Base-by-base conservation (phyloP, 768 basidiomycete genomes). In the Chalciporus pseudorubinellus region DNA sequence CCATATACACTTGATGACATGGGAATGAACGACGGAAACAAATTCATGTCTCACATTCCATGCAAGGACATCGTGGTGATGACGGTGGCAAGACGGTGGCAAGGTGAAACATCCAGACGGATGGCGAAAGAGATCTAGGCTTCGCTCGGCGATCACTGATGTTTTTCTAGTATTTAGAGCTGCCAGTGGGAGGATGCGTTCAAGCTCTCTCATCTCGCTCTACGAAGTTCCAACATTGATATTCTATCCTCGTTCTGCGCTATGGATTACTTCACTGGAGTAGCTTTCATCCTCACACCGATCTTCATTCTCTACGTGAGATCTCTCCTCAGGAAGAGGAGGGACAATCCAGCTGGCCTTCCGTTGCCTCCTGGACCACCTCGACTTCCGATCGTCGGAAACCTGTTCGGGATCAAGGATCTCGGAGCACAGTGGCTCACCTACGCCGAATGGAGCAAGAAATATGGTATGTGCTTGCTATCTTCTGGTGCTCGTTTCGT, bases 291-390 rank as follows among this genome's bases (percentile, higher is more conserved):
- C 3, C 31, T 34, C 7, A 46, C 58, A 16, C 43, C 48, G 8
- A 18, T 51, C 21, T 6, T 51, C 2, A 16, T 50, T 6, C 6
- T 58, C 33, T 50, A 13, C 6, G 2, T 50, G 45, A 48, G 20
- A 31, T 51, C 14, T 2, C 44, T 48, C 26, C 19, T 60, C 24
- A 44, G 18, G 39, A 54, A 42, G 42, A 49, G 38, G 28, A 29
- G 26, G 28, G 49, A 48, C 21, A 61, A 67, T 12, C 57, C 65
- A 14, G 28, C 46, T 20, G 54, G 62, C 7, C 47, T 64, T 3
- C 61, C 59, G 7, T 41, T 74, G 12, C 77, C 76, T n/a, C 77
- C 76, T 18, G 76, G 77, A 12, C 74, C 77, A 7, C 66, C 59
- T 31, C 65, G 66, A 29, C 58, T 72, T n/a, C 76, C 76, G 26